A percentile compares a stretch with the other conserved stretches of the same genome.
These are phyloP conservation scores for Ustilago trichophora DNA, from an alignment of 1,284 basidiomycete species.

Conservation along the genomic window DNA sequence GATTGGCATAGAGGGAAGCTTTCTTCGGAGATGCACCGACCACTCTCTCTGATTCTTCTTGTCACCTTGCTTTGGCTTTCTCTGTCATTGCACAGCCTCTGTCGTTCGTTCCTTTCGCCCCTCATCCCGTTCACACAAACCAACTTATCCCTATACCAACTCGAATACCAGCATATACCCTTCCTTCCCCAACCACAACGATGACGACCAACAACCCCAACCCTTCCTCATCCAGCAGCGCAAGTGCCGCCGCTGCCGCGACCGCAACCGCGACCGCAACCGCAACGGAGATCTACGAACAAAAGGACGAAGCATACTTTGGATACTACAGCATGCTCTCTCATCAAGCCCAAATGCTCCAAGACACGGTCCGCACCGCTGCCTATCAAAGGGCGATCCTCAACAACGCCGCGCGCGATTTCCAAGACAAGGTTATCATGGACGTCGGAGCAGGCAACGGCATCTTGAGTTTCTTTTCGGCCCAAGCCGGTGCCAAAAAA, in stretches of 20 bases:
- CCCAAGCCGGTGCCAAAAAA: conserved; percentile 69
- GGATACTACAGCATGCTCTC: conserved; percentile 61
- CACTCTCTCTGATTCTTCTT: not conserved
- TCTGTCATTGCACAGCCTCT: too few relatives aligned
- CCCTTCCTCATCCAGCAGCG: too few relatives aligned
- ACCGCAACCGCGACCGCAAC: conserved; percentile 32
- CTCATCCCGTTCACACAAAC: too few relatives aligned
- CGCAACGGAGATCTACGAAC: conserved; percentile 44
- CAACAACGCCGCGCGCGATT: conserved; percentile 39
- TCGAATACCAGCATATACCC: too few relatives aligned
- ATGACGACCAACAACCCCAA: too few relatives aligned
- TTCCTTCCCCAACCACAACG: too few relatives aligned
- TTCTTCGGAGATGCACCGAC: conserved; percentile 14
- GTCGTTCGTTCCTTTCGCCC: too few relatives aligned
- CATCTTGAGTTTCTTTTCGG: conserved; percentile 70
- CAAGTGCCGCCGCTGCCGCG: not conserved
- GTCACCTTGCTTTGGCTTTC: not conserved
- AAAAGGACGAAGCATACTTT: conserved; percentile 63
- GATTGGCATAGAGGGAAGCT: too few relatives aligned
- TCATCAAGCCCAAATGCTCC: conserved; percentile 64
- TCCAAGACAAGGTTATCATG: conserved; percentile 54
- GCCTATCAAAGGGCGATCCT: conserved; percentile 62
- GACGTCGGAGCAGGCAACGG: conserved; percentile 71
- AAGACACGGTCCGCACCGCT: conserved; percentile 59
- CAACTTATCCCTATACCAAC: too few relatives aligned